Base-by-base conservation (phyloP, 306 rosid species). In the Medicago arabica region DNA sequence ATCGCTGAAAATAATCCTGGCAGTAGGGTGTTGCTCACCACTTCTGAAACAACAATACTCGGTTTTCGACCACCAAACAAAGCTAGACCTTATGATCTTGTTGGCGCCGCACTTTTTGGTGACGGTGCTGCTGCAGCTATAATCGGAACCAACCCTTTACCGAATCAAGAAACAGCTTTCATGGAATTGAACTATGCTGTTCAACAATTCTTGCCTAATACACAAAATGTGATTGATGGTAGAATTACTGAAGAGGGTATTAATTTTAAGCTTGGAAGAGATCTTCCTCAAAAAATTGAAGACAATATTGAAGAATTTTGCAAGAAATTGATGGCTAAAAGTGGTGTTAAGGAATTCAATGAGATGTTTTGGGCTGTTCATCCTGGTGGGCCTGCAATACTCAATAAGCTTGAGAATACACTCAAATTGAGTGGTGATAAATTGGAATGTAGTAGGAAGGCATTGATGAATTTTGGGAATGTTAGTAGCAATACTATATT, bases 91-190 rank as follows among this genome's bases (percentile, higher is more conserved):
- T 96, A 96, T 16, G 98, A 96, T 63, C 96, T 96, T 1, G 99
- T 96, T 0, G 98, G 98, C n/a, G 98, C 98, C n/a, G 99, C 97
- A 5, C 92, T 96, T 40, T 96, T 96, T 6, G 98, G 98, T 0
- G 99, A 96, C 16, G 98, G 98, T 1, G 99, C 98, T 5, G 98
- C 99, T 0, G 96, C 98, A 0, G 99, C 74, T 10, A 90, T 96
- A 43, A 12, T 96, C 10, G 98, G 99, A 84, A 51, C 91, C 5
- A 60, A 92, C 80, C 97, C 98, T 0, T 11, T 83, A 12, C 2
- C 16, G 1, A 88, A 63, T 3, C 72, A 67, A 59, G 98, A 94
- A 49, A 67, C 81, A 38, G 96, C 99, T n/a, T 96, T 92, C 88
- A 82, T 96, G 92, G 98, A 96, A 47, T 65, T 92, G 17, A 89